phyloP scores from a whole-genome alignment of 2,329 filamentous ascomycete species.

The Lachnum nothofagi region DNA sequence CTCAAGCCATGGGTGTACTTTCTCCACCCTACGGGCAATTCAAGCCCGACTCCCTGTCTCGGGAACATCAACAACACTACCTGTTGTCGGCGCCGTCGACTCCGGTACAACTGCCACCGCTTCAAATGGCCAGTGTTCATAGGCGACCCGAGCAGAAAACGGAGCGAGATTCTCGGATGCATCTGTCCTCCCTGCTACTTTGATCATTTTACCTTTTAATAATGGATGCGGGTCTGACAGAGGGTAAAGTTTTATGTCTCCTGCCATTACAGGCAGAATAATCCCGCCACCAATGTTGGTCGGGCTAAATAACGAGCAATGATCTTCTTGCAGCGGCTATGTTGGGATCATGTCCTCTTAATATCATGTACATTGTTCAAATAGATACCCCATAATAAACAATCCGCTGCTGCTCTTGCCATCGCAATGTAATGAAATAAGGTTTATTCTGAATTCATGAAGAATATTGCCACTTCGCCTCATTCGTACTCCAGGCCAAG shows the following conservation, averaged over 20 bases:
- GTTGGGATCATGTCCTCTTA: background rate
- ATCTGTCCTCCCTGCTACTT: slow-evolving; percentile 27
- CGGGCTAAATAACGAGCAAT: slow-evolving; percentile 7
- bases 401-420: too few relatives aligned
- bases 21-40: slow-evolving; percentile 13
- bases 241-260: background rate
- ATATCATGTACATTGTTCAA: slow-evolving; percentile 11
- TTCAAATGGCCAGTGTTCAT: slow-evolving; percentile 16
- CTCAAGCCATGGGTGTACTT: slow-evolving; percentile 6
- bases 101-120: slow-evolving; percentile 30
- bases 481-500: too few relatives aligned
- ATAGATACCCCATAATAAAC: too few relatives aligned
- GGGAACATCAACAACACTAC: slow-evolving; percentile 20
- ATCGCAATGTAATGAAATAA: too few relatives aligned
- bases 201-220: background rate
- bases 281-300: background rate
- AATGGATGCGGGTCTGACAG: background rate
- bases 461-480: too few relatives aligned
- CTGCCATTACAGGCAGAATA: too few relatives aligned
- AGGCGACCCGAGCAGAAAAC: slow-evolving; percentile 11
- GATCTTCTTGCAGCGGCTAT: slow-evolving; percentile 1
- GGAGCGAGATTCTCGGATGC: slow-evolving; percentile 31
- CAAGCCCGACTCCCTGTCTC: slow-evolving; percentile 14
- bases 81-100: slow-evolving; percentile 29
- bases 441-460: too few relatives aligned